Percentiles rank a stretch among this genome's conserved stretches.
Conservation (phyloP, 371 early-diverging fungal species). For the Saksenaea vasiformis region DNA sequence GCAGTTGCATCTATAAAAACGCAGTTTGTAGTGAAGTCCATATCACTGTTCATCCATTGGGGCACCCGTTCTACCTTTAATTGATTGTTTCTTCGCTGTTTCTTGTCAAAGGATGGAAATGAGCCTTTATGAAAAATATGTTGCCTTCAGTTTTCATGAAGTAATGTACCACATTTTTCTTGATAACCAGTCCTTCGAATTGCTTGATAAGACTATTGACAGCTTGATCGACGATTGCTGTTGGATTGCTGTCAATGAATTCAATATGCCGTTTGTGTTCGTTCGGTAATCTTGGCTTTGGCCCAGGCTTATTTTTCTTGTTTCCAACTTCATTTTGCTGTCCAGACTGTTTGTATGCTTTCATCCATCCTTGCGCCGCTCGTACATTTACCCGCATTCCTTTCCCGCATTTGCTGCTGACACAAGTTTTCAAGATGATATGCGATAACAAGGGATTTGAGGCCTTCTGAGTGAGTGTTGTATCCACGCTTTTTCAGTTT, state of each 20-base stretch:
- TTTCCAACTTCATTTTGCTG: too few relatives aligned
- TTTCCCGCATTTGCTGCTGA: too few relatives aligned
- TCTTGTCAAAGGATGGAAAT: background rate
- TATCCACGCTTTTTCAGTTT: too few relatives aligned
- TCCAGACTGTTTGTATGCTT: too few relatives aligned
- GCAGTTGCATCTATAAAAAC: slow-evolving; percentile 6
- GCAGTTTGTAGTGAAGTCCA: slow-evolving; percentile 6
- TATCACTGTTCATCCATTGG: background rate
- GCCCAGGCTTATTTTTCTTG: background rate
- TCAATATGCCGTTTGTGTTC: background rate
- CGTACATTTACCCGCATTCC: slow-evolving; percentile 1
- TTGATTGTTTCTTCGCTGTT: background rate
- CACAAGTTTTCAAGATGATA: too few relatives aligned
- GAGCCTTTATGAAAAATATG: background rate
- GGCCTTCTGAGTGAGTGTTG: too few relatives aligned
- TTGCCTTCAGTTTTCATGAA: background rate
- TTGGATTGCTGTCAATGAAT: background rate
- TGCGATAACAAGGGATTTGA: too few relatives aligned
- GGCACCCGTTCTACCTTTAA: background rate
- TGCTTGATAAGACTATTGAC: background rate
- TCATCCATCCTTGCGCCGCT: background rate
- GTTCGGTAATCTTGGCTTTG: background rate
- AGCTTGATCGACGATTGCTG: background rate
- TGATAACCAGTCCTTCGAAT: background rate
- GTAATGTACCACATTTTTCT: background rate